A percentile compares a stretch with the other conserved stretches of the same genome.
These are phyloP conservation scores for Citrus inodora DNA, from an alignment of 345 rosid genomes.

Conservation along the genomic window DNA sequence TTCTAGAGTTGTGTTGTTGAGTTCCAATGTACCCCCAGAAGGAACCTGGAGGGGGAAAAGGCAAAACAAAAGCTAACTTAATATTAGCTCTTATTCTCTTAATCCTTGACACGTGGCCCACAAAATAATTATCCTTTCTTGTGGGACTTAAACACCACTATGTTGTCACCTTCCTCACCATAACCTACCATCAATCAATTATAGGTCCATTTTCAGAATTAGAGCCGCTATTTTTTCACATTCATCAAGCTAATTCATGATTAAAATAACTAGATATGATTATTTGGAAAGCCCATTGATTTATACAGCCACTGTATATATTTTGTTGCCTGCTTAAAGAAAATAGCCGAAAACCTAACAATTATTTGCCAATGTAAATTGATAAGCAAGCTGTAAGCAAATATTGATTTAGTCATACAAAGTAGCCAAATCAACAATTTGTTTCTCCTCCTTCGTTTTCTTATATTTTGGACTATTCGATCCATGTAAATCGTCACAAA, in stretches of 20 bases:
- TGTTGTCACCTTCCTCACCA: not conserved
- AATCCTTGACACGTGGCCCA: constrained; percentile 13
- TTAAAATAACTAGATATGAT: not conserved
- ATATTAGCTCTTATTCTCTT: not conserved
- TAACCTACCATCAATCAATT: not conserved
- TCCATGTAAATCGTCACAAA: not conserved
- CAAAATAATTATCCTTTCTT: constrained; percentile 8
- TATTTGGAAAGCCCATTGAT: not conserved
- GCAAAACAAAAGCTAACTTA: not conserved
- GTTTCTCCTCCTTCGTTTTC: no score
- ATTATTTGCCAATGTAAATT: not conserved
- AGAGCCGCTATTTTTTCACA: not conserved
- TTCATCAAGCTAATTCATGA: not conserved
- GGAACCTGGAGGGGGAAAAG: constrained; percentile 16
- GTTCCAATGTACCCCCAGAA: constrained; percentile 10
- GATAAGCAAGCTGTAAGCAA: not conserved
- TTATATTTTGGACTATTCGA: no score
- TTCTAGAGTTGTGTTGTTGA: not conserved
- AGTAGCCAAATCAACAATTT: not conserved
- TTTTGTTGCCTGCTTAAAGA: not conserved
- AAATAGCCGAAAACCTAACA: not conserved
- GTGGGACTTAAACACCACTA: constrained; percentile 17
- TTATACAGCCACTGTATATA: no score
- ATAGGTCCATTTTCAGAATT: not conserved
- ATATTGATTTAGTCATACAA: not conserved